Percentiles rank a stretch among this genome's conserved stretches.
These are phyloP conservation scores for Coemansia aciculifera DNA, from an alignment of 192 early-diverging fungal species.

Conservation along the genomic window DNA sequence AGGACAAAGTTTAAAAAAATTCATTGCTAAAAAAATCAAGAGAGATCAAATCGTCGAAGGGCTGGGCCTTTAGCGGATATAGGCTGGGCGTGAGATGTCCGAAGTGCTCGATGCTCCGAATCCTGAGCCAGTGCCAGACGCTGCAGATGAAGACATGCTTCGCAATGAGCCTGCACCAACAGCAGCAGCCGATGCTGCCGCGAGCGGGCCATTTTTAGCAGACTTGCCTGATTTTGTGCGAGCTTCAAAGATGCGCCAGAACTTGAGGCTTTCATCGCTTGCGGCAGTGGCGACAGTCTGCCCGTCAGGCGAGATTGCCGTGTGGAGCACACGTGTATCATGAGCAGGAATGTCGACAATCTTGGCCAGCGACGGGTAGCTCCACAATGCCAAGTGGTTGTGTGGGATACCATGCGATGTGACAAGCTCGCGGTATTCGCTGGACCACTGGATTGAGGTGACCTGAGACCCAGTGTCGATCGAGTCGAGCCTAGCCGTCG, in stretches of 20 bases:
- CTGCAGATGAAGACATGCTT: neutral
- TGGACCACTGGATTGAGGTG: conserved; percentile 90
- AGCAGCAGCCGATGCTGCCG: neutral
- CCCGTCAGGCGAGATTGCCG: conserved; percentile 88
- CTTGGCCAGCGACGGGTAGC: conserved; percentile 71
- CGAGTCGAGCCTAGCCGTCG: conserved; percentile 59
- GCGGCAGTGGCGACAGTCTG: conserved; percentile 90
- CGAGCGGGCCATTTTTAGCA: conserved; percentile 14
- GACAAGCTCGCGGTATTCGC: conserved; percentile 80
- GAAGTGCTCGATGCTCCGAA: conserved; percentile 1
- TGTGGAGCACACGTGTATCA: conserved; percentile 84
- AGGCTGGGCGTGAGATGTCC: conserved; percentile 30
- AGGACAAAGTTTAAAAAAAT: neutral
- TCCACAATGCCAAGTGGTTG: conserved; percentile 84
- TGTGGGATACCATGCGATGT: conserved; percentile 91
- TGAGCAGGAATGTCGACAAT: conserved; percentile 82
- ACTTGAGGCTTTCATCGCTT: conserved; percentile 92
- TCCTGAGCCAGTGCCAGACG: neutral
- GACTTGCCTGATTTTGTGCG: conserved; percentile 38
- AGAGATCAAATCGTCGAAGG: neutral
- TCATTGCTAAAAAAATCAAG: conserved; percentile 6
- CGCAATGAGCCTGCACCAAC: conserved; percentile 6
- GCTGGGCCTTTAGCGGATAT: conserved; percentile 23
- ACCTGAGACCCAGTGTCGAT: conserved; percentile 88
- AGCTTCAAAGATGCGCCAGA: conserved; percentile 89